phyloP scores from a whole-genome alignment of 306 rosid genomes.

The Abrus pulchellus region DNA sequence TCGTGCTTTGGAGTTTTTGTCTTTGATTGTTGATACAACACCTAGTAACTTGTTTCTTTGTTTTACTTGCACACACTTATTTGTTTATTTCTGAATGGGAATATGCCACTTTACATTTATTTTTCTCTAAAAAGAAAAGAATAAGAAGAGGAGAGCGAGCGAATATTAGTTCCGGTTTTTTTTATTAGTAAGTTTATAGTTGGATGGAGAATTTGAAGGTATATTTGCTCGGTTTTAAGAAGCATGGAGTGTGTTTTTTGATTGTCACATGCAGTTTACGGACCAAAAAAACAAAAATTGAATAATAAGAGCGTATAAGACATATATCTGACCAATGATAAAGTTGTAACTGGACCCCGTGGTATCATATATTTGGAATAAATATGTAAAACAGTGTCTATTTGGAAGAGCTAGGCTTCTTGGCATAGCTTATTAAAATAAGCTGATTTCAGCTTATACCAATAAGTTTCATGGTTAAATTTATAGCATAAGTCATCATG shows the following conservation, averaged over 20 bases:
- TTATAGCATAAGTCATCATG: no score
- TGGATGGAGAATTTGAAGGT: not conserved
- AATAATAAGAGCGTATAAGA: not conserved
- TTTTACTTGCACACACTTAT: not conserved
- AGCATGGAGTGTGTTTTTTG: not conserved
- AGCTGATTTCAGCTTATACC: no score
- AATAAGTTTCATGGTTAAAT: no score
- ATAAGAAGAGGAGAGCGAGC: not conserved
- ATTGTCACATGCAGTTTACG: not conserved
- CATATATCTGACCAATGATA: not conserved
- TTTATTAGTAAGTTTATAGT: slow-evolving; percentile 1
- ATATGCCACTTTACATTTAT: not conserved
- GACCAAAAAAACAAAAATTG: not conserved
- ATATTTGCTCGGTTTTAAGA: not conserved
- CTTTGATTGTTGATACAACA: not conserved
- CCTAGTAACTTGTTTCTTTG: not conserved
- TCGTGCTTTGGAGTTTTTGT: not conserved
- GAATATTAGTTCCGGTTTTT: not conserved
- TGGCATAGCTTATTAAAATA: no score
- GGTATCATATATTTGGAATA: not conserved
- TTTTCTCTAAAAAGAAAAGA: not conserved
- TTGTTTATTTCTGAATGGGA: not conserved
- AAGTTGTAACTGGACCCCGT: not conserved
- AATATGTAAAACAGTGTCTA: no score
- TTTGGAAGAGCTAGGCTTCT: no score